phyloP scores from a whole-genome alignment of 257 asterid species.

The Dorcoceras hygrometricum region DNA sequence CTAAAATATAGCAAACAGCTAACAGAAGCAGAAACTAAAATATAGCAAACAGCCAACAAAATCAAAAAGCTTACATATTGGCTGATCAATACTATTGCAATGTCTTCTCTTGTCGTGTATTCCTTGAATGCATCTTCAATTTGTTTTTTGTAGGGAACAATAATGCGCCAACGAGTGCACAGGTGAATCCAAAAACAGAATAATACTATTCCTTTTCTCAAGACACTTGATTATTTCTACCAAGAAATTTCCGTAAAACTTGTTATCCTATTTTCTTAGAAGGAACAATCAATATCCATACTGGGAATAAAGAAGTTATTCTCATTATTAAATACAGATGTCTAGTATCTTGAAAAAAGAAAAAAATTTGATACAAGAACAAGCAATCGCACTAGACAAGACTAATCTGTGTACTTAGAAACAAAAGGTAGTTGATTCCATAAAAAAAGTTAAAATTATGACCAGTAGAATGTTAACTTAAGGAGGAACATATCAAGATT shows the following conservation, averaged over 20 bases:
- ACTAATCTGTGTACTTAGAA: neutral
- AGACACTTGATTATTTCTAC: neutral
- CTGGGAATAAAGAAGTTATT: neutral
- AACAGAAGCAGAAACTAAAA: no score
- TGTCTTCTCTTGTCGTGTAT: constrained; percentile 79
- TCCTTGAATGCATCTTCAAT: constrained; percentile 92
- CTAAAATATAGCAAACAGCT: constrained; percentile 7
- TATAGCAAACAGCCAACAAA: no score
- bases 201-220: constrained; percentile 1
- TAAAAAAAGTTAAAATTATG: no score
- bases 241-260: neutral
- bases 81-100: constrained; percentile 85
- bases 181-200: neutral
- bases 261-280: neutral
- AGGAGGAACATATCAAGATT: constrained; percentile 6
- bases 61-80: constrained; percentile 71
- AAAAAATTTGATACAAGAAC: constrained; percentile 2
- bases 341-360: neutral
- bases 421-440: neutral
- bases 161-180: constrained; percentile 14
- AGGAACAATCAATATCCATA: neutral
- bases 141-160: constrained; percentile 44
- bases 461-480: no score
- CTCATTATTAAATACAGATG: neutral
- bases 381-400: neutral